A percentile compares a stretch with the other conserved stretches of the same genome.
Evolutionary conservation across 306 rosid species (phyloP).

Genomic region (Citrullus amarus): DNA sequence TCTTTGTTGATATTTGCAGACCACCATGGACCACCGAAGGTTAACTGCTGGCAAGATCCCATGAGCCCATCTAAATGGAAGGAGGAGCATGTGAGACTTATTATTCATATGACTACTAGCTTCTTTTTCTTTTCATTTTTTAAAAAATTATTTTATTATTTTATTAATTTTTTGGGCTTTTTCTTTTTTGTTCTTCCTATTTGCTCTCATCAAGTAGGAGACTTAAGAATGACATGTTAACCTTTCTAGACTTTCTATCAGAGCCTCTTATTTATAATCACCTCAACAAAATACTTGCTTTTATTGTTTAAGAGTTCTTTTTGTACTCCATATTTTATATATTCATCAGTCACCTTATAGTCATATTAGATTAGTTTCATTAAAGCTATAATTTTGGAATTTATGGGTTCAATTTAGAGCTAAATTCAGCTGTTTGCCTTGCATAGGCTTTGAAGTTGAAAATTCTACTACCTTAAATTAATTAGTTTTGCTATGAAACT

Average conservation of each 20-base stretch:
- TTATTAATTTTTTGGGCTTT: neutral
- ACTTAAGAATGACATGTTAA: neutral
- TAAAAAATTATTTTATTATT: neutral
- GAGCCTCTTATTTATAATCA: neutral
- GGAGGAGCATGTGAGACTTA: slow-evolving; percentile 85
- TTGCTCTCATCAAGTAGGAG: neutral
- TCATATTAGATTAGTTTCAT: neutral
- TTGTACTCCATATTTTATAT: neutral
- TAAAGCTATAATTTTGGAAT: neutral
- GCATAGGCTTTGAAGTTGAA: neutral
- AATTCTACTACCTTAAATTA: neutral
- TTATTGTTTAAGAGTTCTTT: neutral
- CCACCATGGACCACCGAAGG: slow-evolving; percentile 69
- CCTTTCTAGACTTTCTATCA: neutral
- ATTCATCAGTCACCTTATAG: neutral
- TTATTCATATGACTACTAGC: neutral
- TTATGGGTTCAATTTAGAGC: neutral
- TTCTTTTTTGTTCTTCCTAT: neutral
- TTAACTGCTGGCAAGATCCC: slow-evolving; percentile 78
- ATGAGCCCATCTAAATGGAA: slow-evolving; percentile 91
- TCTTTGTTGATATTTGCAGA: slow-evolving; percentile 34
- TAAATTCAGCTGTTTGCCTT: neutral
- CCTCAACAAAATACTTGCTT: neutral
- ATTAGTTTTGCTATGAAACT: neutral
- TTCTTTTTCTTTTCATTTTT: neutral